These are phyloP conservation scores for Zymoseptoria pseudotritici DNA, from an alignment of 2,329 filamentous ascomycete genomes.

Conservation along the genomic window DNA sequence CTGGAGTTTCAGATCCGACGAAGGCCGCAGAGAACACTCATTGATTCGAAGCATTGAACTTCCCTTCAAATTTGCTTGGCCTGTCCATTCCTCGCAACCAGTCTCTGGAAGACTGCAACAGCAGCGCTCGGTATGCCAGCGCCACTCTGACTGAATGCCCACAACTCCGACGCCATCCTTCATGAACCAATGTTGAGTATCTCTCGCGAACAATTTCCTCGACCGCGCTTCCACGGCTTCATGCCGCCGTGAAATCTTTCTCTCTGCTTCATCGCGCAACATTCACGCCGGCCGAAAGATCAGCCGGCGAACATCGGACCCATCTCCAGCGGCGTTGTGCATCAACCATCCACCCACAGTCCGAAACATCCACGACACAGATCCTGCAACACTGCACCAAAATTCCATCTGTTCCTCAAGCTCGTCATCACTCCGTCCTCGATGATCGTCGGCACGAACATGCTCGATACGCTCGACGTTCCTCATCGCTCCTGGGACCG, in stretches of 20 bases:
- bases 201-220: not conserved
- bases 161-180: too few relatives aligned
- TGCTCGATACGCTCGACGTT: not conserved
- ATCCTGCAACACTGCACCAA: not conserved
- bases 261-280: too few relatives aligned
- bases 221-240: not conserved
- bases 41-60: too few relatives aligned
- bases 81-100: too few relatives aligned
- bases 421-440: not conserved
- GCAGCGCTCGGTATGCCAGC: too few relatives aligned
- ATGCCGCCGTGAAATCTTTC: too few relatives aligned
- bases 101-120: too few relatives aligned
- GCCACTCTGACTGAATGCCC: too few relatives aligned
- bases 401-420: not conserved
- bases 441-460: not conserved
- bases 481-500: not conserved
- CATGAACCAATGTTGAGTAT: too few relatives aligned
- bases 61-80: too few relatives aligned
- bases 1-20: too few relatives aligned
- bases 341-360: not conserved
- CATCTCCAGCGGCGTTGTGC: not conserved
- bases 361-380: not conserved
- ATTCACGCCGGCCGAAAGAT: not conserved
- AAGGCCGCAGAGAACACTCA: too few relatives aligned
- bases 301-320: not conserved